Evolutionary conservation across 164 flowering plant genomes (phyloP).

Genomic region (Piper betle): DNA sequence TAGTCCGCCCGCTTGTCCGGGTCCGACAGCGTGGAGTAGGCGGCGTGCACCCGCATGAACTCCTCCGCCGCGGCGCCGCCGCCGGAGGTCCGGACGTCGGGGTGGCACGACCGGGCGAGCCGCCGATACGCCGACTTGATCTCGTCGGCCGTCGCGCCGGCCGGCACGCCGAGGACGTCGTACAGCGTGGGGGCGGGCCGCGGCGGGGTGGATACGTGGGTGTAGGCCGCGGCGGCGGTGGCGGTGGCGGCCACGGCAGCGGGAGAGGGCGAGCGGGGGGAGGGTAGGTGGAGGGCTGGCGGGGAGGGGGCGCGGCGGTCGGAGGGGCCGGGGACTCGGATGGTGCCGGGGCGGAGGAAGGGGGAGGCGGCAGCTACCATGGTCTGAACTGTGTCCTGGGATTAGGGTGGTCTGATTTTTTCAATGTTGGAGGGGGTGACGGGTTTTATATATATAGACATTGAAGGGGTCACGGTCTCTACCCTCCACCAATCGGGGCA

Average conservation of each 20-base stretch:
- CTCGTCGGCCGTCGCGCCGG: slow-evolving; percentile 46
- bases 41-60: slow-evolving; percentile 24
- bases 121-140: slow-evolving; percentile 64
- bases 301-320: background rate
- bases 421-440: too few relatives aligned
- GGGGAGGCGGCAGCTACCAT: background rate
- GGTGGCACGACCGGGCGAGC: slow-evolving; percentile 42
- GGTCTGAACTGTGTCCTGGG: background rate
- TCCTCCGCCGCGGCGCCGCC: slow-evolving; percentile 18
- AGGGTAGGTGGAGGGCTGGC: slow-evolving; percentile 1
- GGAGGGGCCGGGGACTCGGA: background rate
- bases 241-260: slow-evolving; percentile 4
- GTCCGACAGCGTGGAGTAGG: slow-evolving; percentile 30
- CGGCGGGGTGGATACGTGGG: slow-evolving; percentile 1
- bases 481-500: background rate
- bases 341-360: background rate
- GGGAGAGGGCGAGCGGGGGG: slow-evolving; percentile 1
- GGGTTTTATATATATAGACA: background rate
- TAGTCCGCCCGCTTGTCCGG: slow-evolving; percentile 26
- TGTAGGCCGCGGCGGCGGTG: slow-evolving; percentile 9
- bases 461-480: background rate
- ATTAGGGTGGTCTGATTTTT: background rate
- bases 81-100: slow-evolving; percentile 5
- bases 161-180: slow-evolving; percentile 52
- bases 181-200: slow-evolving; percentile 29